Base-by-base conservation (phyloP, 2,329 filamentous ascomycete genomes). In the Penicillium sp. region DNA sequence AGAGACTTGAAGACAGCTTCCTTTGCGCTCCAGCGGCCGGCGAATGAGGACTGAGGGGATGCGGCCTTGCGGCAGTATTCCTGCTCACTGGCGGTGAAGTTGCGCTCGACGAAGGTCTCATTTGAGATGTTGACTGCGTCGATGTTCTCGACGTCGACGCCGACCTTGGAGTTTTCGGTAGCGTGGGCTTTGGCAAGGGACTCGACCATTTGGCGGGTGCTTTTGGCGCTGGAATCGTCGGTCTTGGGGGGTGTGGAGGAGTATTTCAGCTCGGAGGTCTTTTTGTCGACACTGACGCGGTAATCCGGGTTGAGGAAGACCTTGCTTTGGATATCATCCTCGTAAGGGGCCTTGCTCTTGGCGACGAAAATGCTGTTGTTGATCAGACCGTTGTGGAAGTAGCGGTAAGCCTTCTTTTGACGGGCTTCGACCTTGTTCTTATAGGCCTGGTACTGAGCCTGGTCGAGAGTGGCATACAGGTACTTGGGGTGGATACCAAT, bases 401-500 rank as follows among this genome's bases (percentile, higher is more conserved):
- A 97, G 59, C 94, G 86, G 82, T 99, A 99, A 0, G 94, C 91
- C 81, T 93, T 97, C 90, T 97, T 97, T 76, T 99, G 95, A 59
- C 94, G 86, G 32, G 91, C 87, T 68, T 91, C 88, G 15, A 97
- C 91, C 83, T 96, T 97, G 68, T 80, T 78, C 71, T 87, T 88
- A 83, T 99, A 99, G 51, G 84, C 79, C 53, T 84, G 77, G 75
- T 91, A 99, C 45, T 90, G 88, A 41, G 86, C 79, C 76, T 93
- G 84, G 68, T 97, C 93, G 45, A 99, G 88, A n/a, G 90, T 88
- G 42, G 94, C 94, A 65, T 88, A 99, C 51, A 99, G 84, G 75
- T 97, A 99, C 77, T 89, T 93, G 68, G 95, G 91, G 73, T 99
- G 94, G 46, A 99, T 88, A 80, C 93, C 94, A 67, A 99, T 95